phyloP scores from a whole-genome alignment of 495 filamentous ascomycete genomes.

The Xylaria flabelliformis region DNA sequence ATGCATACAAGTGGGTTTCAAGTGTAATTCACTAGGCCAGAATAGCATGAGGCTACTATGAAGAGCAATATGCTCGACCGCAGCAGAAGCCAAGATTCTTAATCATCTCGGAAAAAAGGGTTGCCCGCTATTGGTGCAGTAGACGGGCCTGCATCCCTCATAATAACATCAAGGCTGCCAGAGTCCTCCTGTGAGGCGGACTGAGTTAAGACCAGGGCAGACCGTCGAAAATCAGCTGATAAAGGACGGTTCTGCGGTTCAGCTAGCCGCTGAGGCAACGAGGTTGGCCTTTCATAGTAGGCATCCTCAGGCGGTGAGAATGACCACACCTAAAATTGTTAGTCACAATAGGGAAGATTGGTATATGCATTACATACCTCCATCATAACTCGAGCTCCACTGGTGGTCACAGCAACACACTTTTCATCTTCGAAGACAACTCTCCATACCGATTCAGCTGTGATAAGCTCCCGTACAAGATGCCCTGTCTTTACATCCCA shows the following conservation, averaged over 20 bases:
- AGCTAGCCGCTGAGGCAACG: constrained; percentile 44
- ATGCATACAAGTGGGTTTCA: constrained; percentile 24
- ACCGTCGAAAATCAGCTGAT: constrained; percentile 45
- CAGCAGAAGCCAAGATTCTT: constrained; percentile 10
- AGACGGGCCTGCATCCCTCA: constrained; percentile 56
- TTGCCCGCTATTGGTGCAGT: constrained; percentile 48
- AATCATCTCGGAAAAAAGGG: constrained; percentile 56
- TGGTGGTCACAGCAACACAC: constrained; percentile 91
- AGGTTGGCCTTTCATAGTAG: constrained; percentile 51
- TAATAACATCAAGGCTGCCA: constrained; percentile 49
- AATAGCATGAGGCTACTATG: constrained; percentile 1
- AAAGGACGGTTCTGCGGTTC: constrained; percentile 48
- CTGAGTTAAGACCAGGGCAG: constrained; percentile 26
- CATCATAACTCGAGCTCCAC: constrained; percentile 88
- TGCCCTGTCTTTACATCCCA: constrained; percentile 93
- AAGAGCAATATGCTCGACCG: constrained; percentile 1
- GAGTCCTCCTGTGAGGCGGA: constrained; percentile 34
- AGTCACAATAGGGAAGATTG: constrained; percentile 27
- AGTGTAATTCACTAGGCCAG: constrained; percentile 20
- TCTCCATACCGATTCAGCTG: constrained; percentile 93
- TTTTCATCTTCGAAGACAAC: constrained; percentile 99
- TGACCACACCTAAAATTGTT: constrained; percentile 74
- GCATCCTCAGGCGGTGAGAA: constrained; percentile 84
- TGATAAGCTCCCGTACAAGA: constrained; percentile 87
- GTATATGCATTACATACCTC: constrained; percentile 67